phyloP scores from a whole-genome alignment of 768 basidiomycete genomes.

The Clitopilus passeckerianus region DNA sequence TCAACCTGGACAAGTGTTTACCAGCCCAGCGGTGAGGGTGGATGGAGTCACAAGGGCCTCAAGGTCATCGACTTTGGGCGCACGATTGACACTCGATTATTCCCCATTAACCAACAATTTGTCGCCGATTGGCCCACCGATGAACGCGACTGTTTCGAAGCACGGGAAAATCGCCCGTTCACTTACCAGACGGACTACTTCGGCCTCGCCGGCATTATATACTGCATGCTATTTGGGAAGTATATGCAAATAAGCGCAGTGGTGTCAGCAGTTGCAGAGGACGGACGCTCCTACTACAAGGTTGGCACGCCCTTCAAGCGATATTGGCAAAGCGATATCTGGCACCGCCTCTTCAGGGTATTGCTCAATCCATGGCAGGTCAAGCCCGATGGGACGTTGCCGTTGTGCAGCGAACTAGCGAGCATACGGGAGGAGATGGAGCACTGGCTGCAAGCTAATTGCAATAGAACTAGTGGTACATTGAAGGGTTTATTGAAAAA shows the following conservation, averaged over 20 bases:
- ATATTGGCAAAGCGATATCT: slow-evolving; percentile 92
- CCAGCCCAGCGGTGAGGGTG: slow-evolving; percentile 69
- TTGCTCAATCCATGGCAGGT: slow-evolving; percentile 78
- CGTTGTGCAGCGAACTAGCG: slow-evolving; percentile 66
- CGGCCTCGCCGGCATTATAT: slow-evolving; percentile 91
- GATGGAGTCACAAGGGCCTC: slow-evolving; percentile 87
- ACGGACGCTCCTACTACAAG: slow-evolving; percentile 44
- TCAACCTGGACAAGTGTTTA: slow-evolving; percentile 75
- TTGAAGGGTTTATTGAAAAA: slow-evolving; percentile 82
- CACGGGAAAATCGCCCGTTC: slow-evolving; percentile 81
- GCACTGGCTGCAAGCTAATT: slow-evolving; percentile 79
- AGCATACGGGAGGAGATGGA: slow-evolving; percentile 79
- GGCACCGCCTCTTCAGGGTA: slow-evolving; percentile 79
- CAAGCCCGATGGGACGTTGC: slow-evolving; percentile 54
- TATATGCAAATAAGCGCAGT: slow-evolving; percentile 80
- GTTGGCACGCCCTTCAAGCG: slow-evolving; percentile 79
- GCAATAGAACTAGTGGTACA: slow-evolving; percentile 77
- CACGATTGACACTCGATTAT: slow-evolving; percentile 80
- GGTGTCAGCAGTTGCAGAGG: slow-evolving; percentile 24
- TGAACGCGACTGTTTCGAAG: slow-evolving; percentile 88
- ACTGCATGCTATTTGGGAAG: slow-evolving; percentile 95
- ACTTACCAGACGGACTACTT: slow-evolving; percentile 95
- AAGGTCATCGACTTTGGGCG: slow-evolving; percentile 98
- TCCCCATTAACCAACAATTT: slow-evolving; percentile 77
- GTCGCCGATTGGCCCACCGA: slow-evolving; percentile 87